A percentile compares a stretch with the other conserved stretches of the same genome.
phyloP scores from a whole-genome alignment of 2,329 filamentous ascomycete species.

The Venturia nashicola region DNA sequence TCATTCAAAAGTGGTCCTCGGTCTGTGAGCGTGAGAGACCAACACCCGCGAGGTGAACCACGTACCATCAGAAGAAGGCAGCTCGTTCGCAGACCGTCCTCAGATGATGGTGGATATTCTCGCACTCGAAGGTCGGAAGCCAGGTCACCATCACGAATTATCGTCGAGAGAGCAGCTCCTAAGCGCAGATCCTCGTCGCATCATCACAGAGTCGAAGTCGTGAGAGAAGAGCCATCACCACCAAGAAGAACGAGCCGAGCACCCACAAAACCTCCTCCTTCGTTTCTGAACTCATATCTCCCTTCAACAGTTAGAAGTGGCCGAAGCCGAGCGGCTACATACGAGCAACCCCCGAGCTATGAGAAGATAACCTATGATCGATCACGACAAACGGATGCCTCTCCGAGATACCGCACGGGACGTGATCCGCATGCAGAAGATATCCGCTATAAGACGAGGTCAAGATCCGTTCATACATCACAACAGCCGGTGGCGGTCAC shows the following conservation, averaged over 20 bases:
- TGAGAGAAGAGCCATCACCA: background rate
- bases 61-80: background rate
- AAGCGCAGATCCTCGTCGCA: background rate
- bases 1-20: background rate
- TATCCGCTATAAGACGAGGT: background rate
- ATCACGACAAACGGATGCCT: background rate
- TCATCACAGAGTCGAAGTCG: background rate
- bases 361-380: background rate
- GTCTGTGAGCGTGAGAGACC: background rate
- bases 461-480: background rate
- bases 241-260: background rate
- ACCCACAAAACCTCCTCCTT: background rate
- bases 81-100: background rate
- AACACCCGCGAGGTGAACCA: background rate
- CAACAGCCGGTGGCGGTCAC: background rate
- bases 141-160: background rate
- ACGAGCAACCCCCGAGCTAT: background rate
- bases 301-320: background rate
- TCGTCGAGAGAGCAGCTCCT: background rate
- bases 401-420: background rate
- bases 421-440: background rate
- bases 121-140: background rate
- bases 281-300: background rate
- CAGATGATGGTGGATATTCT: background rate
- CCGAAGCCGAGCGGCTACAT: background rate